Conservation (phyloP, 345 rosid genomes). For the Eucalyptus sp. region DNA sequence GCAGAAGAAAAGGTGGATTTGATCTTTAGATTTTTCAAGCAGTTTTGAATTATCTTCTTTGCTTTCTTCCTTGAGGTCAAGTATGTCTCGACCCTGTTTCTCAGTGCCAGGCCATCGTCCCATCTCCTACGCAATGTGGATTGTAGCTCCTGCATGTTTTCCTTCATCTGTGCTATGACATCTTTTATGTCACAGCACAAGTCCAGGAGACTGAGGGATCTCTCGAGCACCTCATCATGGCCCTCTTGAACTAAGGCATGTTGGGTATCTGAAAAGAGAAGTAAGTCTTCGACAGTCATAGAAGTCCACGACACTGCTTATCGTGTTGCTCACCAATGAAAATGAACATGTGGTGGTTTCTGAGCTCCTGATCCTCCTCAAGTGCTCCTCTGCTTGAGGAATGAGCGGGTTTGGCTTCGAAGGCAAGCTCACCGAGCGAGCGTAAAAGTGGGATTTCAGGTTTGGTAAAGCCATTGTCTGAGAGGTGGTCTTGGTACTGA, state of each 20-base stretch:
- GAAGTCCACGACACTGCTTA: constrained; percentile 4
- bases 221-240: constrained; percentile 1
- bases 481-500: background rate
- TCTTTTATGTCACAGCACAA: constrained; percentile 2
- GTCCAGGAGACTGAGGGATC: constrained; percentile 12
- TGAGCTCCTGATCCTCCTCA: constrained; percentile 8
- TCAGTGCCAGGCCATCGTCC: background rate
- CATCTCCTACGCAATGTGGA: constrained; percentile 9
- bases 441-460: background rate
- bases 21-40: constrained; percentile 4
- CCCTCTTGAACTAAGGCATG: background rate
- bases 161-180: constrained; percentile 5
- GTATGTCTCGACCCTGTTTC: constrained; percentile 18
- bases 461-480: background rate
- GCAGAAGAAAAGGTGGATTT: background rate
- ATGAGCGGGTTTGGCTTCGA: constrained; percentile 14
- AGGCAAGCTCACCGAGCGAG: constrained; percentile 25
- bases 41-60: constrained; percentile 28
- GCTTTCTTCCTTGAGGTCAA: constrained; percentile 23
- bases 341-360: constrained; percentile 3
- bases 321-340: background rate
- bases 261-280: constrained; percentile 1
- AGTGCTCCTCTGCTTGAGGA: constrained; percentile 6
- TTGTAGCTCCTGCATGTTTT: constrained; percentile 8
- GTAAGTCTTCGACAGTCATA: constrained; percentile 4